Conservation (phyloP, 75 land plant genomes). For the Ceratopteris richardii region DNA sequence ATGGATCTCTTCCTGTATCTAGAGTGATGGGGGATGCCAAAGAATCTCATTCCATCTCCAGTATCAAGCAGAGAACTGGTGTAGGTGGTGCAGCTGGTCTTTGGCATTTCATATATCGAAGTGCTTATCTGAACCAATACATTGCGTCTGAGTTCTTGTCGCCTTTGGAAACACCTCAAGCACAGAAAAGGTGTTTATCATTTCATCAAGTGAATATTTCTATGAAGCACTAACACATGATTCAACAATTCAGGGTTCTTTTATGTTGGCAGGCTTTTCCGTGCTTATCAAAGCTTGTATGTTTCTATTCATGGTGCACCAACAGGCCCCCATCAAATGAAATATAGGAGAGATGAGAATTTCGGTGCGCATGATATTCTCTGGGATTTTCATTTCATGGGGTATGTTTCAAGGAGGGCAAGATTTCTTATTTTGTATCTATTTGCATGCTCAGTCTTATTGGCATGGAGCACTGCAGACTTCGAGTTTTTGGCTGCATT, state of each 20-base stretch:
- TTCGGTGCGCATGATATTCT: too few species aligned
- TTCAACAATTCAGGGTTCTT: too few species aligned
- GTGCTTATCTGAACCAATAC: conserved; percentile 81
- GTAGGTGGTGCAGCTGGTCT: conserved; percentile 90
- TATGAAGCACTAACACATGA: too few species aligned
- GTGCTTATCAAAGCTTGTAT: conserved; percentile 81
- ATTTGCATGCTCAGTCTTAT: conserved; percentile 45
- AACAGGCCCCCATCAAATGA: conserved; percentile 77
- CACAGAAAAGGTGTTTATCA: conserved; percentile 98
- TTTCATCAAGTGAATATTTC: too few species aligned
- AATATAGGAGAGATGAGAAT: conserved; percentile 88
- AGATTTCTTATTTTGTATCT: too few species aligned
- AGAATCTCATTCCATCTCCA: too few species aligned
- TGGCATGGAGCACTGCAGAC: conserved; percentile 92
- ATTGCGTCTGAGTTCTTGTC: conserved; percentile 93
- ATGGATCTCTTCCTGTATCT: conserved; percentile 8
- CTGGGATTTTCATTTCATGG: too few species aligned
- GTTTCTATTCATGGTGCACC: conserved; percentile 73
- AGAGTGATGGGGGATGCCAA: background rate
- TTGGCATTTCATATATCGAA: conserved; percentile 95
- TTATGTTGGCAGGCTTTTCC: conserved; percentile 53
- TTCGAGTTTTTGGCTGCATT: conserved; percentile 98
- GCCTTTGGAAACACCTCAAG: conserved; percentile 39
- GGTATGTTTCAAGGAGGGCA: too few species aligned
- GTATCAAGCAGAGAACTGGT: conserved; percentile 12